These are phyloP conservation scores for Coemansia sp. DNA, from an alignment of 192 early-diverging fungal genomes.

Conservation along the genomic window DNA sequence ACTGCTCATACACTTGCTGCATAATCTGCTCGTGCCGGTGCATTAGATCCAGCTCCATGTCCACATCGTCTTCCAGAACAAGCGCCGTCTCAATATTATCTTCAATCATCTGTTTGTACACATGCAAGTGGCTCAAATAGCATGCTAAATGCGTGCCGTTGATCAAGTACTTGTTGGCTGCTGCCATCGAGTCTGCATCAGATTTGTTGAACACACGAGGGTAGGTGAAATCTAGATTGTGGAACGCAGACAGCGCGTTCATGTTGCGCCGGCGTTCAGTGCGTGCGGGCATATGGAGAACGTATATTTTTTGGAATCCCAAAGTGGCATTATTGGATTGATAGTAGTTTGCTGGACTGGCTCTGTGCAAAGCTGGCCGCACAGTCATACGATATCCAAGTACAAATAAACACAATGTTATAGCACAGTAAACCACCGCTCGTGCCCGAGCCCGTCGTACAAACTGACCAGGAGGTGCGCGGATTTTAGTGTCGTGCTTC, in stretches of 20 bases:
- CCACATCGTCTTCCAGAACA: constrained; percentile 45
- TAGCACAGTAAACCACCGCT: neutral
- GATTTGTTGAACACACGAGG: constrained; percentile 12
- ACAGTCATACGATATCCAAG: neutral
- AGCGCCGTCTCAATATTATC: constrained; percentile 37
- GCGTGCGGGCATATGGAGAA: constrained; percentile 32
- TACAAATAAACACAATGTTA: neutral
- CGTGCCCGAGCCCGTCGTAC: neutral
- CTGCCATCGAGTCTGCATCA: constrained; percentile 16
- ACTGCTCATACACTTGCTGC: constrained; percentile 9
- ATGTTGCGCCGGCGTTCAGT: constrained; percentile 35
- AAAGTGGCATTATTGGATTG: constrained; percentile 23
- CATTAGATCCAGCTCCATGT: constrained; percentile 44
- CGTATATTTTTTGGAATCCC: constrained; percentile 47
- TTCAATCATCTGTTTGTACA: constrained; percentile 18
- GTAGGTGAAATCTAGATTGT: constrained; percentile 23
- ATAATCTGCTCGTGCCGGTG: constrained; percentile 20
- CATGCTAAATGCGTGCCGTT: constrained; percentile 44
- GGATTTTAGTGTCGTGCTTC: neutral
- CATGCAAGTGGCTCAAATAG: constrained; percentile 37
- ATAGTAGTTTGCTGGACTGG: neutral
- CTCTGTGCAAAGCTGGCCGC: neutral
- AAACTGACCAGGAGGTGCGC: neutral
- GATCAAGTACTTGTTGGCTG: constrained; percentile 12
- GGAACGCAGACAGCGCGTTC: constrained; percentile 27